These are phyloP conservation scores for Paralagenidium karlingii DNA, from an alignment of 352 stramenopile species.

Conservation along the genomic window DNA sequence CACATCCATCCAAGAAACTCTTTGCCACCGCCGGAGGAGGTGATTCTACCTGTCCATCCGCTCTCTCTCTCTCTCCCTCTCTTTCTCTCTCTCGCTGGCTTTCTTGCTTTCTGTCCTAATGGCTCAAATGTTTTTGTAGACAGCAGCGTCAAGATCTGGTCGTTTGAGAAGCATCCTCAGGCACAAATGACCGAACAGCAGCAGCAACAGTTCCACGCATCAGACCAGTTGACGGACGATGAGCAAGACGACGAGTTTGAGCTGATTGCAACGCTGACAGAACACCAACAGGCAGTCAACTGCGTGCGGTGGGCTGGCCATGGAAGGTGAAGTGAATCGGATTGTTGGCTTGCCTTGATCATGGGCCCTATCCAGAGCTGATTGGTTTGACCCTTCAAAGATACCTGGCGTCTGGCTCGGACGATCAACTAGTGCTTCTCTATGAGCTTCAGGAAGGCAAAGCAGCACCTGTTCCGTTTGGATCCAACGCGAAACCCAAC, in stretches of 20 bases:
- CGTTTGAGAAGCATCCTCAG: too few relatives aligned
- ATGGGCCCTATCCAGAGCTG: neutral
- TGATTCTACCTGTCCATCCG: constrained; percentile 4
- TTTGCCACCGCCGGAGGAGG: constrained; percentile 70
- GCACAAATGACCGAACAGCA: constrained; percentile 2
- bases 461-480: constrained; percentile 58
- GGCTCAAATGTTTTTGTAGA: constrained; percentile 13
- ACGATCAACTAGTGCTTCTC: constrained; percentile 74
- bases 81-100: neutral
- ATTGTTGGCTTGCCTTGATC: neutral
- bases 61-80: neutral
- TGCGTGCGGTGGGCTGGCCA: constrained; percentile 74
- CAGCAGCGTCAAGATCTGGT: constrained; percentile 80
- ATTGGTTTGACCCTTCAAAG: neutral
- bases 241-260: constrained; percentile 27
- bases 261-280: constrained; percentile 63
- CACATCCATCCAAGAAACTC: constrained; percentile 52
- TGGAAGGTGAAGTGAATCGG: constrained; percentile 12
- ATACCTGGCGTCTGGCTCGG: constrained; percentile 71
- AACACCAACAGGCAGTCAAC: constrained; percentile 80
- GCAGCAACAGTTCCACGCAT: neutral
- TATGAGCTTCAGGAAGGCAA: constrained; percentile 63
- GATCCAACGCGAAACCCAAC: constrained; percentile 63
- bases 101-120: neutral
- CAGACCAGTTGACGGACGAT: too few relatives aligned